These are phyloP conservation scores for Cardamine chenopodiifolia DNA, from an alignment of 345 rosid species.

Conservation along the genomic window DNA sequence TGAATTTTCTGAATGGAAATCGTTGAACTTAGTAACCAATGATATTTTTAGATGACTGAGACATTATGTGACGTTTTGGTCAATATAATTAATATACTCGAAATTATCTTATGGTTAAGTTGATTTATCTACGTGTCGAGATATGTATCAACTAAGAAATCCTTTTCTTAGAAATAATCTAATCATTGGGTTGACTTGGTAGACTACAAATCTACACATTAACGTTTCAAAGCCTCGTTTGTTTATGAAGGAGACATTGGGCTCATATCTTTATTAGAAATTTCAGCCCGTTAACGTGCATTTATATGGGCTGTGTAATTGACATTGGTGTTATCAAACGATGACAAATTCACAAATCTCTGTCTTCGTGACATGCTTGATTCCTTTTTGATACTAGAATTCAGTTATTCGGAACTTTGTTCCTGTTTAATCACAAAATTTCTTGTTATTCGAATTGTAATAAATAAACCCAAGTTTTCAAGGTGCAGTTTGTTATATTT, in stretches of 20 bases:
- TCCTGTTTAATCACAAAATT: too few relatives aligned
- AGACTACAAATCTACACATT: background rate
- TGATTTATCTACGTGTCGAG: conserved; percentile 27
- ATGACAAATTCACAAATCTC: too few relatives aligned
- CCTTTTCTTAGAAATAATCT: conserved; percentile 19
- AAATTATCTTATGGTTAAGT: conserved; percentile 6
- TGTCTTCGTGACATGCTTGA: background rate
- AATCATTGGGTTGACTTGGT: conserved; percentile 27
- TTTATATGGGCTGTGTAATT: background rate
- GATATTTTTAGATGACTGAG: conserved; percentile 25
- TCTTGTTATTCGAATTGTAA: too few relatives aligned
- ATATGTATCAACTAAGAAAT: background rate
- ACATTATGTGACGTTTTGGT: conserved; percentile 34
- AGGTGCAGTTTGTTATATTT: too few relatives aligned
- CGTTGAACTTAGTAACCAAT: conserved; percentile 26
- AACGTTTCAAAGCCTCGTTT: background rate
- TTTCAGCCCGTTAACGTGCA: background rate
- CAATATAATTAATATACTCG: conserved; percentile 23
- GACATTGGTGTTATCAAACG: too few relatives aligned
- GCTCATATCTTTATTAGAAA: background rate
- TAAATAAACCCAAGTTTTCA: too few relatives aligned
- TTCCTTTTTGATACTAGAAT: too few relatives aligned
- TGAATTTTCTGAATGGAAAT: conserved; percentile 8
- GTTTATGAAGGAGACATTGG: background rate
- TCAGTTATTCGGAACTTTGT: too few relatives aligned